These are phyloP conservation scores for Lyophyllum atratum DNA, from an alignment of 768 basidiomycete species.

Conservation along the genomic window DNA sequence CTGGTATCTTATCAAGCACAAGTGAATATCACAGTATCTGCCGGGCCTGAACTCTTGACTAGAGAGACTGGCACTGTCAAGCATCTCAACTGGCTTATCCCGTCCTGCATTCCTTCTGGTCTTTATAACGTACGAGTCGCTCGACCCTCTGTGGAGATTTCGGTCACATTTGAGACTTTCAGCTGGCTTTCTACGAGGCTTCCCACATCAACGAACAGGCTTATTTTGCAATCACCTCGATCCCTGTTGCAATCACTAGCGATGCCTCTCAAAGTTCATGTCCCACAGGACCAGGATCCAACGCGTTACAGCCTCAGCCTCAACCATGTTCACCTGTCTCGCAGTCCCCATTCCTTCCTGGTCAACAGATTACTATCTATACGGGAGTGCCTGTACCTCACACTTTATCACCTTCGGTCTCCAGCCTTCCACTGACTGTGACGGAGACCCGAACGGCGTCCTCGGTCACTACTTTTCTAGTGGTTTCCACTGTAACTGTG, in stretches of 20 bases:
- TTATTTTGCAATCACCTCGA: constrained; percentile 42
- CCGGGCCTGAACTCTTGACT: constrained; percentile 33
- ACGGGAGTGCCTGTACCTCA: neutral
- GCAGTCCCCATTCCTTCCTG: constrained; percentile 31
- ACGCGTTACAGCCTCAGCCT: constrained; percentile 29
- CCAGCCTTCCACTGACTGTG: neutral
- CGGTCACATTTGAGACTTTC: neutral
- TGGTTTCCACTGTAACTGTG: constrained; percentile 18
- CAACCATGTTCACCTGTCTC: constrained; percentile 35
- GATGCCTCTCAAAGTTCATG: constrained; percentile 22
- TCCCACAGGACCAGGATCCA: constrained; percentile 14
- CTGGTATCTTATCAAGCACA: constrained; percentile 39
- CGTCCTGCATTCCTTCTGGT: constrained; percentile 40
- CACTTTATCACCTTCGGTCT: neutral
- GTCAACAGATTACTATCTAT: neutral
- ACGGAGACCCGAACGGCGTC: neutral
- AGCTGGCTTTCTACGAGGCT: constrained; percentile 51
- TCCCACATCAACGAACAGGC: constrained; percentile 32
- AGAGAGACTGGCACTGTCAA: constrained; percentile 44
- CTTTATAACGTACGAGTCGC: constrained; percentile 42
- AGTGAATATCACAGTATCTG: constrained; percentile 42
- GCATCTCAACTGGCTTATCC: constrained; percentile 38
- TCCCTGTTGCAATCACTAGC: constrained; percentile 38
- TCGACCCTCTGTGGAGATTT: neutral
- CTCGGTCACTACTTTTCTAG: constrained; percentile 13